Percentiles rank a stretch among this genome's conserved stretches.
phyloP scores from a whole-genome alignment of 257 asterid species.

The Solanum sejunctum region DNA sequence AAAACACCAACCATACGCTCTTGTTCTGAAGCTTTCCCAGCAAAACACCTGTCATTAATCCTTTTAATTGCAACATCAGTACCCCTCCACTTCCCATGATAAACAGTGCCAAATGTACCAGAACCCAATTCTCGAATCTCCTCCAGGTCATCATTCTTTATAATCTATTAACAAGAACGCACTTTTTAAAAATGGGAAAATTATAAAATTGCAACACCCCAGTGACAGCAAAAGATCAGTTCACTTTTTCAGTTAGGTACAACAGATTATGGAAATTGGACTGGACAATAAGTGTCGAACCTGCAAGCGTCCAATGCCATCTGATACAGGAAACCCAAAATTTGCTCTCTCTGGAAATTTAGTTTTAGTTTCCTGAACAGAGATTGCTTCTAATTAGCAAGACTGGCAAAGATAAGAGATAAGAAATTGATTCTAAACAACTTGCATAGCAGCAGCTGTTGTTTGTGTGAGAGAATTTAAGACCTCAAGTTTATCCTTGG shows the following conservation, averaged over 20 bases:
- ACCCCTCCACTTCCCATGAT: conserved; percentile 99
- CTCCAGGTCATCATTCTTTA: conserved; percentile 82
- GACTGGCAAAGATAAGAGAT: neutral
- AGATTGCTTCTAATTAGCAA: neutral
- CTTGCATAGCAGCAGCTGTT: neutral
- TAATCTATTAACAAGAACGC: conserved; percentile 33
- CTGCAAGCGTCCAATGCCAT: conserved; percentile 76
- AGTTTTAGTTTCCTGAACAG: conserved; percentile 49
- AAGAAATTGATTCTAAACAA: neutral
- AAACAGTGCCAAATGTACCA: conserved; percentile 99
- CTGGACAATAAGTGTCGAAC: conserved; percentile 21
- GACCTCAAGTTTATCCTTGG: conserved; percentile 54
- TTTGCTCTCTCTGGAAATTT: conserved; percentile 48
- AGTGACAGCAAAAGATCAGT: neutral
- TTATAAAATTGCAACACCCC: neutral
- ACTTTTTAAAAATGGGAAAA: neutral
- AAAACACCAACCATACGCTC: conserved; percentile 79
- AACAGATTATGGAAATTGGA: neutral
- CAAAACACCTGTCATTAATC: conserved; percentile 84
- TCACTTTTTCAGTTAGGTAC: neutral
- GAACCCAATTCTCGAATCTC: conserved; percentile 95
- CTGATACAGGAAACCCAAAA: conserved; percentile 65
- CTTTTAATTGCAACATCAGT: conserved; percentile 96
- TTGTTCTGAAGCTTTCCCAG: conserved; percentile 95
- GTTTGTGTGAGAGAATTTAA: conserved; percentile 3